Conservation (phyloP, 495 filamentous ascomycete genomes). For the Cercophora newfieldiana region DNA sequence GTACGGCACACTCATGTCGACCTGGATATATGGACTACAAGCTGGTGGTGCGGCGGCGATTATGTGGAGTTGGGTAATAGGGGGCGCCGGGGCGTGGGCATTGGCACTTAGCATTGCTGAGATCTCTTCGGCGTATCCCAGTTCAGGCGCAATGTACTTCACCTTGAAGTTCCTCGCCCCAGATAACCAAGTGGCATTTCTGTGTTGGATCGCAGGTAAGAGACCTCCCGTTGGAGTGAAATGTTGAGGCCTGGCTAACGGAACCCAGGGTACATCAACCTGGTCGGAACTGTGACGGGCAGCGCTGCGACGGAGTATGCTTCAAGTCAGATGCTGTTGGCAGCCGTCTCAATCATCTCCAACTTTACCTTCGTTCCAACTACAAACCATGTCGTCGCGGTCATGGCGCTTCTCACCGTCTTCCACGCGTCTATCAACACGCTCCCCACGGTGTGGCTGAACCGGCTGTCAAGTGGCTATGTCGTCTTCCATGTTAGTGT, state of each 20-base stretch:
- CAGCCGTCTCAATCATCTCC: constrained; percentile 62
- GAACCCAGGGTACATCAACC: constrained; percentile 61
- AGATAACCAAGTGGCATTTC: constrained; percentile 43
- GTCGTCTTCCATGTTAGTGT: constrained; percentile 66
- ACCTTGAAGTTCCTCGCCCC: constrained; percentile 47
- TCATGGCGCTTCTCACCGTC: constrained; percentile 61
- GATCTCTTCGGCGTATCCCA: constrained; percentile 60
- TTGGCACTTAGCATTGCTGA: constrained; percentile 61
- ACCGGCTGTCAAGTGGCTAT: constrained; percentile 64
- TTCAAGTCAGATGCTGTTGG: constrained; percentile 66
- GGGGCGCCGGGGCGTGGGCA: constrained; percentile 62
- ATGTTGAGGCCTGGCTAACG: not conserved
- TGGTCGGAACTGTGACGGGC: constrained; percentile 65
- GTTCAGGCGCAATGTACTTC: constrained; percentile 56
- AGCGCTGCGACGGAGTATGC: constrained; percentile 68
- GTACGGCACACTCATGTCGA: constrained; percentile 62
- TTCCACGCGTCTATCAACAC: constrained; percentile 59
- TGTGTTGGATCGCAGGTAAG: constrained; percentile 49
- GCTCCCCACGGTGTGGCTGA: constrained; percentile 62
- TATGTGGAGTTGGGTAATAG: constrained; percentile 67
- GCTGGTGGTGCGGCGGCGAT: constrained; percentile 61
- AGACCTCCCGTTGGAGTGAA: not conserved
- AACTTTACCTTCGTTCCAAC: constrained; percentile 57
- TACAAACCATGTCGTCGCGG: constrained; percentile 53
- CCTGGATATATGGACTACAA: constrained; percentile 59